Evolutionary conservation across 306 rosid genomes (phyloP).

Genomic region (Ceratonia siliqua): DNA sequence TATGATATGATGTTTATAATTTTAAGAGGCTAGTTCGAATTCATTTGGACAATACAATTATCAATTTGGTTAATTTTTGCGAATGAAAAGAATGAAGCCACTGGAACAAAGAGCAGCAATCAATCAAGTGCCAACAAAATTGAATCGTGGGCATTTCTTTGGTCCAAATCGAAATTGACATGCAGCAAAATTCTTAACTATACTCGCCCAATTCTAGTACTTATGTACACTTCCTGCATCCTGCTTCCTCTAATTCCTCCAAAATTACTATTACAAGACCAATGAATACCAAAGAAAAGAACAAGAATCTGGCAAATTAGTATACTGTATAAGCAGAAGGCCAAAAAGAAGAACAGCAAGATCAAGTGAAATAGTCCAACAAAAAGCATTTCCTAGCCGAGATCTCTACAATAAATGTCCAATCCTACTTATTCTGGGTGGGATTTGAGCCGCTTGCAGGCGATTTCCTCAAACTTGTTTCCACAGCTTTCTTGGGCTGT

Average conservation of each 20-base stretch:
- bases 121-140: background rate
- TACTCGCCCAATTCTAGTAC: background rate
- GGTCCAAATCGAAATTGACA: slow-evolving; percentile 19
- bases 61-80: background rate
- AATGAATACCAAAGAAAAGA: background rate
- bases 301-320: background rate
- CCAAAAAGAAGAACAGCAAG: background rate
- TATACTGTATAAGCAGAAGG: background rate
- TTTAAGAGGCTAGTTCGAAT: background rate
- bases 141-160: slow-evolving; percentile 12
- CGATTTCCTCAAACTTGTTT: slow-evolving; percentile 45
- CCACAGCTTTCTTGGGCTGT: slow-evolving; percentile 56
- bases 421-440: slow-evolving; percentile 50
- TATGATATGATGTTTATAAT: no score
- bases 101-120: background rate
- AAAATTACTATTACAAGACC: slow-evolving; percentile 1
- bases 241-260: background rate
- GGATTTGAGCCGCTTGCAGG: slow-evolving; percentile 58
- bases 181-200: background rate
- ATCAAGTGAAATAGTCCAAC: slow-evolving; percentile 10
- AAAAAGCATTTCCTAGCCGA: background rate
- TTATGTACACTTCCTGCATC: slow-evolving; percentile 32
- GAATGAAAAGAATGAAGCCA: background rate
- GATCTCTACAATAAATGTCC: background rate
- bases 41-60: background rate